Base-by-base conservation (phyloP, 805 yeast species). In the Ogataea salicorniae region DNA sequence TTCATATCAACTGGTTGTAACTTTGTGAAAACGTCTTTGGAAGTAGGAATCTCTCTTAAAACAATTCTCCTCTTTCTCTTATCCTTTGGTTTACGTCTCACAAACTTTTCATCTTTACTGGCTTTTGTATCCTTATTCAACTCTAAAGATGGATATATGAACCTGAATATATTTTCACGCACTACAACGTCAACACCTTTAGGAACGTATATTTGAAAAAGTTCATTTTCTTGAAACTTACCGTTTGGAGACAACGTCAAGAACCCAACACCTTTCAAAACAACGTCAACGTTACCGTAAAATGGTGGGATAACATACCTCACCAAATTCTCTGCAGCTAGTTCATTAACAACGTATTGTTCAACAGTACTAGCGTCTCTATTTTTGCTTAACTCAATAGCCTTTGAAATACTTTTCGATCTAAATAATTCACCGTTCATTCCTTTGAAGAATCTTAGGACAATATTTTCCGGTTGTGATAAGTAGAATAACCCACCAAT, bases 241-340 rank as follows among this genome's bases (percentile, higher is more conserved):
- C 88, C 85, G 0, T 87, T 81, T 2, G 90, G 83, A 6, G 72
- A 73, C 15, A 86, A 61, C 35, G 79, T 75, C 2, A 85, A 51
- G 54, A 74, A 81, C 0, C 94, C 94, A n/a, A 81, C 60, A 50
- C 80, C 81, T 45, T 77, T 79, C 9, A 86, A 54, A 2, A 86
- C 84, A 26, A 86, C 56, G 56, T 86, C 95, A 9, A 86, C 66
- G 5, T 76, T 60, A 0, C 92, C 92, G 49, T 65, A 69, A 55
- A 85, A 85, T n/a, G 88, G 87, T 0, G 94, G 92, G 4, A 86
- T 70, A 2, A 77, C 69, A 51, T 74, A 82, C 48, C 79, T 66
- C 1, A 59, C 64, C 52, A 73, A 57, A 2, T 67, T 59, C 1
- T 60, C 54, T 36, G 56, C 58, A 31, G 71, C 70, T 46, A 50